A percentile compares a stretch with the other conserved stretches of the same genome.
Conservation (phyloP, 1,139 yeast genomes). For the Blastobotrys capitulatus region DNA sequence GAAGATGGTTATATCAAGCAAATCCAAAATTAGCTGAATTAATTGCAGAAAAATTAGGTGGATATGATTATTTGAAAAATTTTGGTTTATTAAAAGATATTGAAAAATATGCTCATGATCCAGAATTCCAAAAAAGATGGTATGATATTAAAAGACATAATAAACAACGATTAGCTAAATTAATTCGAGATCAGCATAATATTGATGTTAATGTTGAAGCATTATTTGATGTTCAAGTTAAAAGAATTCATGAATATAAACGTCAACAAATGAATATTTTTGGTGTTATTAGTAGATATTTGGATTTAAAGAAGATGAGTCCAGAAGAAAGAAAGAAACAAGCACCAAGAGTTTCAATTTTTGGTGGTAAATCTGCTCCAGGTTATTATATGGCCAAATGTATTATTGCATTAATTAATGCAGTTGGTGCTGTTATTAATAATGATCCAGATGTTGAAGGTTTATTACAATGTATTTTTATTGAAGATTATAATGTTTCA, state of each 20-base stretch:
- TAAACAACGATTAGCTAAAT: constrained; percentile 62
- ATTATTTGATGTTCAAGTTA: constrained; percentile 86
- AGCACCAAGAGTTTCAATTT: constrained; percentile 71
- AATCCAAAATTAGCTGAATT: constrained; percentile 73
- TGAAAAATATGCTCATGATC: constrained; percentile 63
- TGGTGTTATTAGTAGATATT: constrained; percentile 80
- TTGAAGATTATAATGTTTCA: constrained; percentile 90
- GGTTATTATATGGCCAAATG: constrained; percentile 94
- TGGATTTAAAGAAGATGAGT: constrained; percentile 65
- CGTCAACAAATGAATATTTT: constrained; percentile 91
- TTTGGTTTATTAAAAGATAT: constrained; percentile 63
- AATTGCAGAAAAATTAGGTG: constrained; percentile 66
- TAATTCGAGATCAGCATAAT: constrained; percentile 61
- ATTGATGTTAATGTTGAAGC: constrained; percentile 63
- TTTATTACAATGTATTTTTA: constrained; percentile 75
- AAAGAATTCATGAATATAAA: constrained; percentile 93
- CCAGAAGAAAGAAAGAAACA: constrained; percentile 60
- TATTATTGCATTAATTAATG: constrained; percentile 77
- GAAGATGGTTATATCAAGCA: constrained; percentile 95
- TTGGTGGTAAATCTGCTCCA: constrained; percentile 97
- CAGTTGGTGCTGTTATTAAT: constrained; percentile 77
- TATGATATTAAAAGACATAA: constrained; percentile 62
- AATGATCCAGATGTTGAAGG: constrained; percentile 69
- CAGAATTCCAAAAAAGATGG: constrained; percentile 66
- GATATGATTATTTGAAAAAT: constrained; percentile 64